Evolutionary conservation across 345 rosid species (phyloP), one percentile per base, ranked within the genome.

Genomic region (Lumnitzera littorea): DNA sequence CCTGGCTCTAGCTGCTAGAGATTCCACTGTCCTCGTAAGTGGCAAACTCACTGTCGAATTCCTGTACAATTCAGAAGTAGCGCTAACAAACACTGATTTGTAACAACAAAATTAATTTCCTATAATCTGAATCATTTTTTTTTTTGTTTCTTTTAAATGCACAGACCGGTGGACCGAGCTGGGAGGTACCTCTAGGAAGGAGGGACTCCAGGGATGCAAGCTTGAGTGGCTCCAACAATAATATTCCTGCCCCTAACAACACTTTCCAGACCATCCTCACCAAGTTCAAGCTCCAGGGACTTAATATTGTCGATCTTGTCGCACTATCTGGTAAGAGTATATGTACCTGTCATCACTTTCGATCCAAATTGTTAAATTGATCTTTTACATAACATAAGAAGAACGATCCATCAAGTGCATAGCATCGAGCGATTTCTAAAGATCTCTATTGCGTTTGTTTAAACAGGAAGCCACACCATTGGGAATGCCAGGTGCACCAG

Each of bases 111-210:
- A 16, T n/a, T 23, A 27, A 1, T 10, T 16, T 52, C 20, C 20
- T 52, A 23, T 15, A 16, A 52, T 27, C 20, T n/a, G 12, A n/a
- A 10, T 2, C 55, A 15, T 2, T 23, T 20, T 11, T 14, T 2
- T 1, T 20, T 58, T 13, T 9, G 46, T 4, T 16, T 17, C 2
- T 17, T 51, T 60, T 54, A 25, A 46, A 36, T 59, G 23, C 23
- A 49, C 68, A 91, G 98, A 57, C 81, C 9, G 98, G 96, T 57
- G 98, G 98, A 65, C 96, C 96, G 7, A 80, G 70, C 72, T 92
- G 94, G 94, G 78, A 76, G 17, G 96, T 89, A 25, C 96, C 96
- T 65, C 51, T 92, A 31, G 96, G 98, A 67, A 87, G 98, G 71
- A 84, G 83, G 64, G 98, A 91, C 59, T 79, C 91, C 0, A 80